These are phyloP conservation scores for Mycena galericulata DNA, from an alignment of 768 basidiomycete genomes.

Conservation along the genomic window DNA sequence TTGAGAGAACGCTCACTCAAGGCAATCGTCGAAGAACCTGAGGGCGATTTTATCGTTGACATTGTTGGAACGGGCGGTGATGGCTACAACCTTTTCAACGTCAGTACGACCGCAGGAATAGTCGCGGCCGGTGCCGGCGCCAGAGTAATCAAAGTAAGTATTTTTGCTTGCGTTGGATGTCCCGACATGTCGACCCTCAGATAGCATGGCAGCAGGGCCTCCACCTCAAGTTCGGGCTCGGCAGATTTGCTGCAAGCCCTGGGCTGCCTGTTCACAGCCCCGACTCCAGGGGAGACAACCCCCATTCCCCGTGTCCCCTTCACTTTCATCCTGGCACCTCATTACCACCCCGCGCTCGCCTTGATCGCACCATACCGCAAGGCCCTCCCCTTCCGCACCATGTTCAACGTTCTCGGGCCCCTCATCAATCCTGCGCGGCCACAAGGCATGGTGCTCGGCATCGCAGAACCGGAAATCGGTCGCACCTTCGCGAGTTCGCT, in stretches of 20 bases:
- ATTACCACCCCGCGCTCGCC: constrained; percentile 92
- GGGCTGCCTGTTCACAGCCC: constrained; percentile 79
- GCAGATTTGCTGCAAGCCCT: constrained; percentile 92
- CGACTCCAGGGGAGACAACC: constrained; percentile 66
- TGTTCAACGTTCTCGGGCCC: constrained; percentile 96
- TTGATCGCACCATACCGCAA: constrained; percentile 87
- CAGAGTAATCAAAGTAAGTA: constrained; percentile 87
- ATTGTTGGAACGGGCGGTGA: constrained; percentile 97
- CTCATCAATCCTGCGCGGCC: constrained; percentile 93
- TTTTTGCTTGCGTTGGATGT: constrained; percentile 15
- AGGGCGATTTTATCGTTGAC: constrained; percentile 82
- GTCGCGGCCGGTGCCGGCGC: constrained; percentile 96
- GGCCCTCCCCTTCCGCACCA: constrained; percentile 91
- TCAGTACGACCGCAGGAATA: constrained; percentile 93
- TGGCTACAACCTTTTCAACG: constrained; percentile 96
- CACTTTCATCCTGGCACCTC: constrained; percentile 92
- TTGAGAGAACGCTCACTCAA: constrained; percentile 76
- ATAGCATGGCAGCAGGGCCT: constrained; percentile 92
- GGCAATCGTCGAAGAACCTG: constrained; percentile 66
- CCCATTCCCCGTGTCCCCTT: constrained; percentile 81
- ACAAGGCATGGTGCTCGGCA: constrained; percentile 90
- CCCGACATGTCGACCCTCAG: constrained; percentile 18
- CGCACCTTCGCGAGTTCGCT: constrained; percentile 83
- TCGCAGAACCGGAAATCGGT: constrained; percentile 86
- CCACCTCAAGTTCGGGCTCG: constrained; percentile 94